Conservation (phyloP, 164 flowering plant species). For the Vitis riparia region DNA sequence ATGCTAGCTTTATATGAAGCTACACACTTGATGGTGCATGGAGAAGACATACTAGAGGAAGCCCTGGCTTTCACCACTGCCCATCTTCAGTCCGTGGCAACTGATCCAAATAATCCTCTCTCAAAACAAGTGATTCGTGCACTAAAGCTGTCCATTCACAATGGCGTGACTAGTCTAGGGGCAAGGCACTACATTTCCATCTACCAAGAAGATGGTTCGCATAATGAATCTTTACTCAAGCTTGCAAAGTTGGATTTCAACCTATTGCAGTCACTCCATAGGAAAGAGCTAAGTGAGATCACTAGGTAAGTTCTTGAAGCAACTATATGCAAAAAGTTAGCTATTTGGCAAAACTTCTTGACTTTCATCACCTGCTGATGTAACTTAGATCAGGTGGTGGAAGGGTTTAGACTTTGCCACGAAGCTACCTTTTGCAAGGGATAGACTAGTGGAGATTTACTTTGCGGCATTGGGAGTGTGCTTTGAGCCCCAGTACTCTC, state of each 20-base stretch:
- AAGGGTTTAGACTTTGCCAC: constrained; percentile 26
- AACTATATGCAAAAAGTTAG: no score
- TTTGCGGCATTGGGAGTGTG: constrained; percentile 34
- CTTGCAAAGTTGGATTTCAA: not conserved
- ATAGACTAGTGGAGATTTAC: constrained; percentile 40
- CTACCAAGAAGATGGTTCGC: not conserved
- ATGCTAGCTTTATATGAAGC: not conserved
- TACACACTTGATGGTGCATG: not conserved
- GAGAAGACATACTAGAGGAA: no score
- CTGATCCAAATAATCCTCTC: not conserved
- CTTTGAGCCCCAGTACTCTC: constrained; percentile 30
- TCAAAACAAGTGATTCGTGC: not conserved
- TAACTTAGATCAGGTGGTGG: constrained; percentile 35
- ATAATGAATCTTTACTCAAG: not conserved
- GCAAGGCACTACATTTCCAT: not conserved
- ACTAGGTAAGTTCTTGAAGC: no score
- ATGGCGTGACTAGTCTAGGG: not conserved
- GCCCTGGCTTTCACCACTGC: no score
- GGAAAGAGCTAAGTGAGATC: no score
- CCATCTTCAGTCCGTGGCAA: no score
- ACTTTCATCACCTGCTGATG: no score
- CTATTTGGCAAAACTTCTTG: no score
- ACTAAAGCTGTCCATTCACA: not conserved
- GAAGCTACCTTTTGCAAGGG: constrained; percentile 37
- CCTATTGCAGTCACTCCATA: no score